These are phyloP conservation scores for Coffea eugenioides DNA, from an alignment of 257 asterid species.

Conservation along the genomic window DNA sequence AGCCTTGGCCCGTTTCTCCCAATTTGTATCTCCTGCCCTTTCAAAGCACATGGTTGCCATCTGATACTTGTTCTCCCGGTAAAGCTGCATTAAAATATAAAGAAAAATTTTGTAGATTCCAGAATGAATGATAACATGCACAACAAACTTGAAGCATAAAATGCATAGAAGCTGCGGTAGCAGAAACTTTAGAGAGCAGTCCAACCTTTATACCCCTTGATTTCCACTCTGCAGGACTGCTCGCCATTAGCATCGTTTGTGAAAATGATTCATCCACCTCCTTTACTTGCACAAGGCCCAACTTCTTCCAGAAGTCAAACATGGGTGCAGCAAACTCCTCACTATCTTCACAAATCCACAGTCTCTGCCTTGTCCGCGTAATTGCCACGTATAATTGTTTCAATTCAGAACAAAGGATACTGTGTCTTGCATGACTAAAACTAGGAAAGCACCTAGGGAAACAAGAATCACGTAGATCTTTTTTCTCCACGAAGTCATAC, in stretches of 20 bases:
- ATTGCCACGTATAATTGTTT: constrained; percentile 66
- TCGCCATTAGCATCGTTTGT: constrained; percentile 59
- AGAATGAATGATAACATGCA: not conserved
- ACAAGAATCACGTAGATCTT: constrained; percentile 34
- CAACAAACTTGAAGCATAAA: not conserved
- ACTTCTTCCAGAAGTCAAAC: constrained; percentile 58
- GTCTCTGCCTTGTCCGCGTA: constrained; percentile 66
- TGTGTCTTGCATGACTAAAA: constrained; percentile 49
- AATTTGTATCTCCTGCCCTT: constrained; percentile 53
- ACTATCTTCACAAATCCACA: constrained; percentile 67
- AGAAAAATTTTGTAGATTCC: too few species aligned
- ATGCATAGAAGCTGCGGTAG: not conserved
- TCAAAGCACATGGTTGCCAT: constrained; percentile 72
- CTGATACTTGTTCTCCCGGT: constrained; percentile 60
- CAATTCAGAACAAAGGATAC: constrained; percentile 60
- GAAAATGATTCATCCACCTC: constrained; percentile 54
- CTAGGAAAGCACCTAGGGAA: constrained; percentile 38
- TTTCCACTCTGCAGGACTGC: constrained; percentile 72
- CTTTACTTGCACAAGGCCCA: constrained; percentile 51
- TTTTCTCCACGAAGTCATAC: constrained; percentile 49
- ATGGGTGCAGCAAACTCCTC: constrained; percentile 54
- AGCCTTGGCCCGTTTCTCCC: constrained; percentile 66
- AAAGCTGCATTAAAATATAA: constrained; percentile 37
- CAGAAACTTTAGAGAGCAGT: not conserved
- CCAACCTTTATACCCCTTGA: constrained; percentile 58